Conservation (phyloP, 2,329 filamentous ascomycete species). For the Colletotrichum sp. region DNA sequence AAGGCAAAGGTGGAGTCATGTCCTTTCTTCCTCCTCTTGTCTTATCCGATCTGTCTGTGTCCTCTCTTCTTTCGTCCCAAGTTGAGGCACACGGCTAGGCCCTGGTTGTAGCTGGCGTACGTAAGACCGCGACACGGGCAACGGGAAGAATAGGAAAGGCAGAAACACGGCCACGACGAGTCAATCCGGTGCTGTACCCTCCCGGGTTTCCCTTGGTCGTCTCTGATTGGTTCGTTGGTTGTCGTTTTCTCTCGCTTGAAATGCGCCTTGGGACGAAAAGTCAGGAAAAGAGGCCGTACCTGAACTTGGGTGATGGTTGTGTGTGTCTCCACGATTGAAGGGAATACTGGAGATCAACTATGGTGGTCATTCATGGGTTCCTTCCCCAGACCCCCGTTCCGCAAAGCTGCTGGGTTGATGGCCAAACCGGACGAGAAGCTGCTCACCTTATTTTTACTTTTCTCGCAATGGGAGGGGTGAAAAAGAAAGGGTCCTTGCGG, state of each 20-base stretch:
- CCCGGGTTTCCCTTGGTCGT: not conserved
- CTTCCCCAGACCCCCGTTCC: not conserved
- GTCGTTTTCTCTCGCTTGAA: not conserved
- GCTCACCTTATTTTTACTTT: not conserved
- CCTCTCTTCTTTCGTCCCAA: not conserved
- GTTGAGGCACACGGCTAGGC: not conserved
- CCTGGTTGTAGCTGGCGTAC: not conserved
- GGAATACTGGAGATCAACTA: not conserved
- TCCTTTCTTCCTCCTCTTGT: not conserved
- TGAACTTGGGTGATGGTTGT: not conserved
- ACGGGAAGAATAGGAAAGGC: not conserved
- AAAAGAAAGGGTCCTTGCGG: not conserved
- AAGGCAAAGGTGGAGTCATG: slow-evolving; percentile 1
- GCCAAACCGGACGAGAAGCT: not conserved
- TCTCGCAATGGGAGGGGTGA: not conserved
- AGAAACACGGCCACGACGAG: not conserved
- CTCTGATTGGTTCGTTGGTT: not conserved
- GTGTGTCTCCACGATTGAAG: not conserved
- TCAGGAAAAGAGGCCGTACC: not conserved
- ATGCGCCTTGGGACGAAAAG: not conserved
- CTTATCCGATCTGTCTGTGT: not conserved
- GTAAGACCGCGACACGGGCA: not conserved
- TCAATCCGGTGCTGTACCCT: not conserved
- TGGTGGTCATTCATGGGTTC: not conserved
- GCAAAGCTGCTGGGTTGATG: not conserved